A percentile compares a stretch with the other conserved stretches of the same genome.
phyloP scores from a whole-genome alignment of 2,329 filamentous ascomycete species.

The Fusarium hostae region DNA sequence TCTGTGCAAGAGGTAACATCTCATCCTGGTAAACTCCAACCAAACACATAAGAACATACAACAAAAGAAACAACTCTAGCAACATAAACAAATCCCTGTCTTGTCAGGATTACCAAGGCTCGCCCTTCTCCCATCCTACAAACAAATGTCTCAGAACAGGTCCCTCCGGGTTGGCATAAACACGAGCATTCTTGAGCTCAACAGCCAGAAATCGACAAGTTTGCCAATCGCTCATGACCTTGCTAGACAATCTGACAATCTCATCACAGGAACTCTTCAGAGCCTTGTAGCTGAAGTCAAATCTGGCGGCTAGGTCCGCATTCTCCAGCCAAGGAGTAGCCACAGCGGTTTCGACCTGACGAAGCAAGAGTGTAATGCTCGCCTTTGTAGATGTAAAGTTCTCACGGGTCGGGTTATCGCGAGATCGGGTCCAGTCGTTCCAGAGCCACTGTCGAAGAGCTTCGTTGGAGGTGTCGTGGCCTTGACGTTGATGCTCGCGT shows the following conservation, averaged over 20 bases:
- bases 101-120: background rate
- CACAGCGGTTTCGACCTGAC: conserved; percentile 16
- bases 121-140: conserved; percentile 11
- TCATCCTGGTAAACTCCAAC: conserved; percentile 3
- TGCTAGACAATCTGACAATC: conserved; percentile 17
- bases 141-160: conserved; percentile 25
- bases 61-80: background rate
- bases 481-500: conserved; percentile 4
- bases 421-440: conserved; percentile 17
- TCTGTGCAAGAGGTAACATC: background rate
- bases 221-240: conserved; percentile 24
- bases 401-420: conserved; percentile 9
- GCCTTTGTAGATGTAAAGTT: conserved; percentile 25
- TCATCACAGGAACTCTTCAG: conserved; percentile 11
- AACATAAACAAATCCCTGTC: background rate
- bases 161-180: conserved; percentile 28
- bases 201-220: conserved; percentile 28
- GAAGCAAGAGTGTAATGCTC: conserved; percentile 7
- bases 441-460: conserved; percentile 24
- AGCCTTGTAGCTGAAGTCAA: conserved; percentile 10
- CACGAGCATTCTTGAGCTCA: conserved; percentile 24
- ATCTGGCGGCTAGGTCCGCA: conserved; percentile 1
- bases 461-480: conserved; percentile 14
- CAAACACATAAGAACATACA: background rate
- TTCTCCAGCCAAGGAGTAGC: conserved; percentile 22